phyloP scores from a whole-genome alignment of 2,329 filamentous ascomycete genomes.

The Penicillium sp. region DNA sequence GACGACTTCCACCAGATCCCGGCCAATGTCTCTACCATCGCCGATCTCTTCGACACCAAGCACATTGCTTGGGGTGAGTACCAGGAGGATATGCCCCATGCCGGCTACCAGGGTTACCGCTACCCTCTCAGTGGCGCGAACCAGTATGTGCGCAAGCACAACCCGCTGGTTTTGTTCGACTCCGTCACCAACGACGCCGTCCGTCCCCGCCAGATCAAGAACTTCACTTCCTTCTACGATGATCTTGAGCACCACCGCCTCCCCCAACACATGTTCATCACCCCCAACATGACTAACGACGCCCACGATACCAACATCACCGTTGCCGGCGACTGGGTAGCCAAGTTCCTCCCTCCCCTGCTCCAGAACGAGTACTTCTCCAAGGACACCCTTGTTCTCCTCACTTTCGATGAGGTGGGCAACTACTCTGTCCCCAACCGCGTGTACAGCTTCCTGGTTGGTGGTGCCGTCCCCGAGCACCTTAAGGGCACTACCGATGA shows the following conservation, averaged over 20 bases:
- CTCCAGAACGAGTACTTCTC: slow-evolving; percentile 71
- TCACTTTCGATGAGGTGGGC: slow-evolving; percentile 80
- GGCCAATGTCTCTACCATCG: slow-evolving; percentile 66
- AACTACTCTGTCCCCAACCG: slow-evolving; percentile 68
- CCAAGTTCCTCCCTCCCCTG: slow-evolving; percentile 69
- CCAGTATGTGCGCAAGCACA: slow-evolving; percentile 83
- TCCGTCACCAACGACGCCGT: slow-evolving; percentile 61
- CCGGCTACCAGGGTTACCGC: slow-evolving; percentile 67
- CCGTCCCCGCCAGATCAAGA: slow-evolving; percentile 72
- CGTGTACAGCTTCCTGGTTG: slow-evolving; percentile 71
- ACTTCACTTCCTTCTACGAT: slow-evolving; percentile 67
- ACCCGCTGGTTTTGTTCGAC: slow-evolving; percentile 67
- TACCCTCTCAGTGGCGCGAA: slow-evolving; percentile 68
- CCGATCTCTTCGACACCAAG: slow-evolving; percentile 67
- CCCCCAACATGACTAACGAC: slow-evolving; percentile 62
- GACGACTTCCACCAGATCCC: slow-evolving; percentile 64
- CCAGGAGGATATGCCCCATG: slow-evolving; percentile 76
- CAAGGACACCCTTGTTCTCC: slow-evolving; percentile 71
- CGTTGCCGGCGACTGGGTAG: slow-evolving; percentile 68
- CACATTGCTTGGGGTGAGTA: slow-evolving; percentile 71
- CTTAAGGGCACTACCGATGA: slow-evolving; percentile 68
- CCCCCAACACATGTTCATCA: slow-evolving; percentile 66
- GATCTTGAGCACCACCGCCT: slow-evolving; percentile 66
- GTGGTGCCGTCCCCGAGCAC: slow-evolving; percentile 68
- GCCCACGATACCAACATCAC: slow-evolving; percentile 75